Conservation (phyloP, 805 yeast genomes). For the Sugiyamaella lignohabitans region DNA sequence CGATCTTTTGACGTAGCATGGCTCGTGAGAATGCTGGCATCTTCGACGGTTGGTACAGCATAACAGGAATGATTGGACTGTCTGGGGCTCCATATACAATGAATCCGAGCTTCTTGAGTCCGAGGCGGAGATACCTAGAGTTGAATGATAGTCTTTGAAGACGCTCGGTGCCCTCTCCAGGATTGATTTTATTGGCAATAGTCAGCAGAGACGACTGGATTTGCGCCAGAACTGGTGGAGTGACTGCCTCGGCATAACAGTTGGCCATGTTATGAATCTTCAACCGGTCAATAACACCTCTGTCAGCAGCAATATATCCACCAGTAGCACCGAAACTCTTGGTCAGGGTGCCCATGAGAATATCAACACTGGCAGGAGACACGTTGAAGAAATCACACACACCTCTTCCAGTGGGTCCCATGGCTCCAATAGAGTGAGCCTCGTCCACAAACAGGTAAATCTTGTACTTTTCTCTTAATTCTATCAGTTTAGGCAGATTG, state of each 20-base stretch:
- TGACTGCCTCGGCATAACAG: slow-evolving; percentile 73
- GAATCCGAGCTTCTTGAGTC: slow-evolving; percentile 86
- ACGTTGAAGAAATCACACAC: slow-evolving; percentile 89
- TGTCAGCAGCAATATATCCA: slow-evolving; percentile 84
- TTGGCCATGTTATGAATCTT: slow-evolving; percentile 67
- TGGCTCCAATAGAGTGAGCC: slow-evolving; percentile 98
- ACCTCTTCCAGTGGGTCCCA: slow-evolving; percentile 92
- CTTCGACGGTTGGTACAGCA: slow-evolving; percentile 84
- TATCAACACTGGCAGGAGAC: slow-evolving; percentile 67
- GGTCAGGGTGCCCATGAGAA: slow-evolving; percentile 96
- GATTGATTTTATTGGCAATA: slow-evolving; percentile 73
- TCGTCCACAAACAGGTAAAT: slow-evolving; percentile 91
- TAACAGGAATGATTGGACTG: slow-evolving; percentile 88
- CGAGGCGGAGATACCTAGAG: slow-evolving; percentile 86
- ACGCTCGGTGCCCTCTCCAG: slow-evolving; percentile 91
- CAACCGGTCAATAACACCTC: slow-evolving; percentile 63
- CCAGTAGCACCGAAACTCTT: slow-evolving; percentile 99
- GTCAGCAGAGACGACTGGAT: slow-evolving; percentile 73
- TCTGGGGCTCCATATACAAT: slow-evolving; percentile 93
- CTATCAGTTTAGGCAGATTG: slow-evolving; percentile 69
- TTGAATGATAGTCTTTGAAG: slow-evolving; percentile 91
- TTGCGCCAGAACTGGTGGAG: slow-evolving; percentile 91
- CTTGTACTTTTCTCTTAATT: slow-evolving; percentile 74
- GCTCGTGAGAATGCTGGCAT: slow-evolving; percentile 88
- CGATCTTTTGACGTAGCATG: slow-evolving; percentile 73